A percentile compares a stretch with the other conserved stretches of the same genome.
Conservation (phyloP, 805 yeast genomes). For the Candida broadrunensis region DNA sequence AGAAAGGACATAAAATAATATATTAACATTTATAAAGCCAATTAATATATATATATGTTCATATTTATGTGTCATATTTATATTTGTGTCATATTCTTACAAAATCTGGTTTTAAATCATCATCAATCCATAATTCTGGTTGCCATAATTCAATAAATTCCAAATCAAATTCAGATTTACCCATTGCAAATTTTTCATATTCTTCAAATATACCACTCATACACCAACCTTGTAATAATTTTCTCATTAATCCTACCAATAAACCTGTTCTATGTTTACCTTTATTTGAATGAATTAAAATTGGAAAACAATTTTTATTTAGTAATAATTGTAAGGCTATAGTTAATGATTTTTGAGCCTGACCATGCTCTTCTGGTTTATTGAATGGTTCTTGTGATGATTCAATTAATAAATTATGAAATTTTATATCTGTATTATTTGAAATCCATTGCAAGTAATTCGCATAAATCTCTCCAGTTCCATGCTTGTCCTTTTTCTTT, state of each 20-base stretch:
- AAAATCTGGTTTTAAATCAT: slow-evolving; percentile 59
- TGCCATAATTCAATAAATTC: slow-evolving; percentile 86
- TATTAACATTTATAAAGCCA: no score
- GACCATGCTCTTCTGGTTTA: slow-evolving; percentile 44
- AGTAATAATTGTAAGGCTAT: slow-evolving; percentile 54
- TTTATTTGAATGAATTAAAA: slow-evolving; percentile 87
- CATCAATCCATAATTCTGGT: slow-evolving; percentile 52
- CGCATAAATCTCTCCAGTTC: slow-evolving; percentile 46
- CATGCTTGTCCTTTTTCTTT: slow-evolving; percentile 32
- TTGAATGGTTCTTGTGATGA: slow-evolving; percentile 77
- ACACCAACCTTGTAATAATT: slow-evolving; percentile 88
- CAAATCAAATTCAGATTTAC: slow-evolving; percentile 88
- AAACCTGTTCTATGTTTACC: slow-evolving; percentile 98
- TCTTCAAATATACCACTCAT: slow-evolving; percentile 91
- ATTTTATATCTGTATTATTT: slow-evolving; percentile 44
- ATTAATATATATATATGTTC: neutral
- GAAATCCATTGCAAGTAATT: slow-evolving; percentile 72
- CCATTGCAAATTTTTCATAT: slow-evolving; percentile 87
- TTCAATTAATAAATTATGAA: slow-evolving; percentile 63
- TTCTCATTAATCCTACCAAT: slow-evolving; percentile 85
- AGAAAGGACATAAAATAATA: neutral
- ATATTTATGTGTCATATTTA: no score
- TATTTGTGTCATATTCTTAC: slow-evolving; percentile 32
- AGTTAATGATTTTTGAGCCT: slow-evolving; percentile 46
- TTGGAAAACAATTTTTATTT: slow-evolving; percentile 74